phyloP scores from a whole-genome alignment of 208 protist species.

The Crithidia sp. region DNA sequence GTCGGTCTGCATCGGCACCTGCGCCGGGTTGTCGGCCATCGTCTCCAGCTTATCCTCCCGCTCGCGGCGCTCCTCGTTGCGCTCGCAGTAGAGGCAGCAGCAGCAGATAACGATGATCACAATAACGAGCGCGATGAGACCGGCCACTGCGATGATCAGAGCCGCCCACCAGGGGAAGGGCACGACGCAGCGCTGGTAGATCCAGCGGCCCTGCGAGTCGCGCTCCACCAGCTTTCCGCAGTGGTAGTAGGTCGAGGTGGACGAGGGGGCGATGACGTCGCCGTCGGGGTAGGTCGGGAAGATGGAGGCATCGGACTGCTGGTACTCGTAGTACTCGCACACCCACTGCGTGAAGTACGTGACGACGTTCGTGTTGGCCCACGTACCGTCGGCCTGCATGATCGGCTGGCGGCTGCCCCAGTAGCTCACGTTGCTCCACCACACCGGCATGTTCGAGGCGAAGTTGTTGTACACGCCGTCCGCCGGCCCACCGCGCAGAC shows the following conservation, averaged over 20 bases:
- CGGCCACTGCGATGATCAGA: conserved; percentile 47
- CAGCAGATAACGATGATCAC: conserved; percentile 54
- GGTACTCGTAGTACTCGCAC: conserved; percentile 69
- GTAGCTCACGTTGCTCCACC: conserved; percentile 56
- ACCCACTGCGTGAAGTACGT: conserved; percentile 58
- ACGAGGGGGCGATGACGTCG: conserved; percentile 34
- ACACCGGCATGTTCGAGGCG: conserved; percentile 23
- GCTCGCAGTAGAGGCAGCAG: conserved; percentile 43
- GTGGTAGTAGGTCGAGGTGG: conserved; percentile 25
- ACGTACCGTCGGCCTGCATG: conserved; percentile 42
- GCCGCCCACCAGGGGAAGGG: conserved; percentile 62
- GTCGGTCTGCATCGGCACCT: conserved; percentile 64
- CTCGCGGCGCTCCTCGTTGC: conserved; percentile 36
- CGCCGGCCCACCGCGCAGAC: conserved; percentile 18
- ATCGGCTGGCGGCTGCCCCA: conserved; percentile 47
- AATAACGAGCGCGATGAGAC: conserved; percentile 36
- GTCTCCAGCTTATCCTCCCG: conserved; percentile 36
- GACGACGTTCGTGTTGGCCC: conserved; percentile 52
- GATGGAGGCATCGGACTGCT: conserved; percentile 42
- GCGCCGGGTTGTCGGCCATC: conserved; percentile 46
- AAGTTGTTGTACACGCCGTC: conserved; percentile 44
- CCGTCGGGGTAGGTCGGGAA: conserved; percentile 64
- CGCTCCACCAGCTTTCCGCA: conserved; percentile 40
- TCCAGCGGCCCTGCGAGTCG: conserved; percentile 44
- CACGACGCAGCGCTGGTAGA: conserved; percentile 46